These are phyloP conservation scores for Herpetomonas muscarum DNA, from an alignment of 208 protist genomes.

Conservation along the genomic window DNA sequence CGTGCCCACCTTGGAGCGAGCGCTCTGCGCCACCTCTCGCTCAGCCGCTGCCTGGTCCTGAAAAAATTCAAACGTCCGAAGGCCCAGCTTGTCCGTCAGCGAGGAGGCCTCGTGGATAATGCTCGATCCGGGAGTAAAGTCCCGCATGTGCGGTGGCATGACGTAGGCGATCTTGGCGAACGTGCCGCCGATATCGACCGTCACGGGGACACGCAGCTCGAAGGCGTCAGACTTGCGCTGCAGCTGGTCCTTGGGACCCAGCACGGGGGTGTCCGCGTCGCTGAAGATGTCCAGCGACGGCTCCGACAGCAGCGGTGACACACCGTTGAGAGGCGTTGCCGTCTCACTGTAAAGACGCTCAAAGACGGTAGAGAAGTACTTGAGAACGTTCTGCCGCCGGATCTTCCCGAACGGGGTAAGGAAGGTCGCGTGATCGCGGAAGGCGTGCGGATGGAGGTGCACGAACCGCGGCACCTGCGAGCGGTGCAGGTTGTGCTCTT, in stretches of 20 bases:
- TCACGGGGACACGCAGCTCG: slow-evolving; percentile 51
- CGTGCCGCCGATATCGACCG: slow-evolving; percentile 89
- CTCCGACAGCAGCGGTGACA: slow-evolving; percentile 3
- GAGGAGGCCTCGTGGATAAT: slow-evolving; percentile 69
- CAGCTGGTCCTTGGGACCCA: not conserved
- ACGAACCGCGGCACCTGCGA: slow-evolving; percentile 61
- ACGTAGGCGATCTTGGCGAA: slow-evolving; percentile 89
- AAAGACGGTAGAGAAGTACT: slow-evolving; percentile 75
- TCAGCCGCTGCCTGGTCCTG: slow-evolving; percentile 27
- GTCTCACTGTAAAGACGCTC: slow-evolving; percentile 42
- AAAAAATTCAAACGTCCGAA: slow-evolving; percentile 68
- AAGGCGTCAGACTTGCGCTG: slow-evolving; percentile 5
- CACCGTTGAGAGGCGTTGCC: slow-evolving; percentile 4
- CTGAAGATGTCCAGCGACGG: slow-evolving; percentile 14
- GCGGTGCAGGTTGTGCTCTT: slow-evolving; percentile 50
- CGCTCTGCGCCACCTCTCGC: slow-evolving; percentile 24
- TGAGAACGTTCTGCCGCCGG: slow-evolving; percentile 44
- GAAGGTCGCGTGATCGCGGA: slow-evolving; percentile 74
- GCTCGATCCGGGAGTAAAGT: slow-evolving; percentile 22
- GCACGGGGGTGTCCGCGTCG: slow-evolving; percentile 29
- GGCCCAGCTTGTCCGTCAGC: slow-evolving; percentile 56
- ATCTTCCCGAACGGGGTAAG: slow-evolving; percentile 71
- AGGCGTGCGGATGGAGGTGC: slow-evolving; percentile 86
- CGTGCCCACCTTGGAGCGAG: slow-evolving; percentile 50
- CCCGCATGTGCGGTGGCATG: slow-evolving; percentile 41